Evolutionary conservation across 108 stramenopile genomes (phyloP).

Genomic region (Cyclotella atomus): DNA sequence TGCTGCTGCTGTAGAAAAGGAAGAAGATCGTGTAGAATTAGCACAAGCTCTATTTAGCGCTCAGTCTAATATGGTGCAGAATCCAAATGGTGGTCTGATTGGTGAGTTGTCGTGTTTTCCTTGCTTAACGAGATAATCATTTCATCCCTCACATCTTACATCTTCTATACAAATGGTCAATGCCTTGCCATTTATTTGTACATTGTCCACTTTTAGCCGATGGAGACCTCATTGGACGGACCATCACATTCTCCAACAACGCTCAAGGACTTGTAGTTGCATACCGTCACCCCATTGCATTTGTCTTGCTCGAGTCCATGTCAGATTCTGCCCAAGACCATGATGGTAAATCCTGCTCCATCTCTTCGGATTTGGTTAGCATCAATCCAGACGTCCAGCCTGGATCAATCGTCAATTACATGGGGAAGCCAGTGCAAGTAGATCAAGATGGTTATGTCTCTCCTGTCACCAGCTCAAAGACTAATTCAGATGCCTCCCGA

Average conservation of each 20-base stretch:
- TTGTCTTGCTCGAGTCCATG: conserved; percentile 55
- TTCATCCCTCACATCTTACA: neutral
- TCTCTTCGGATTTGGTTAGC: conserved; percentile 27
- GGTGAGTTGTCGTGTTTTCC: neutral
- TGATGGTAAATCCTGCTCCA: conserved; percentile 25
- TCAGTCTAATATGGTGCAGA: conserved; percentile 3
- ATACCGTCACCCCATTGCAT: conserved; percentile 83
- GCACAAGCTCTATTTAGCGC: conserved; percentile 23
- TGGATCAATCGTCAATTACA: conserved; percentile 58
- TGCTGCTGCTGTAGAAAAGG: neutral
- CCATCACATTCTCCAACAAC: conserved; percentile 53
- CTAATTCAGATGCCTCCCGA: conserved; percentile 18
- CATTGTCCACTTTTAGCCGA: conserved; percentile 37
- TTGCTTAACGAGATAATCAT: neutral
- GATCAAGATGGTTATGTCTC: conserved; percentile 35
- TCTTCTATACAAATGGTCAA: neutral
- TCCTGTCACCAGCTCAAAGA: conserved; percentile 4
- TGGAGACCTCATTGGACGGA: conserved; percentile 74
- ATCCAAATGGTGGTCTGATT: conserved; percentile 23
- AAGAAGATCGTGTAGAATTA: conserved; percentile 28
- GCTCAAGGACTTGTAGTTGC: conserved; percentile 70
- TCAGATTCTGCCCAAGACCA: neutral
- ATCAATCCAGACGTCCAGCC: conserved; percentile 44
- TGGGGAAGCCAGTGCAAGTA: conserved; percentile 36
- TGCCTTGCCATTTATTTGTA: neutral